Base-by-base conservation (phyloP, 805 yeast genomes). In the Starmerella gropengiesseri region DNA sequence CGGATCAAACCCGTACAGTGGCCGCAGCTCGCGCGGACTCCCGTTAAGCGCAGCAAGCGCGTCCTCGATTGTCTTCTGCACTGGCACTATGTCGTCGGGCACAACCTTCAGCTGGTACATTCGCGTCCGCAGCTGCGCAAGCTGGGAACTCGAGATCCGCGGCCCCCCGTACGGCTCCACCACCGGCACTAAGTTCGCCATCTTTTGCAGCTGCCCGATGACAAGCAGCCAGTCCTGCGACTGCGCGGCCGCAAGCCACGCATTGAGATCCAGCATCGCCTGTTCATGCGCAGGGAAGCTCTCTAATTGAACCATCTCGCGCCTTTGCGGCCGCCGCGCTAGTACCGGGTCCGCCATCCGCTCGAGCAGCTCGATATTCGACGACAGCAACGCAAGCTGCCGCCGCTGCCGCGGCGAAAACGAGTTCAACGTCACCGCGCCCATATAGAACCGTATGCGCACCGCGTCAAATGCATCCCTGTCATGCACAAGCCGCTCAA, bases 61-160 rank as follows among this genome's bases (percentile, higher is more conserved):
- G 17, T 43, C 37, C 13, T 36, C 37, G 27, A 48, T 45, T 5
- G 46, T 43, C 22, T 20, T 20, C 14, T 26, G 27, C 14, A 48
- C 49, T 19, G 28, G 31, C n/a, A 13, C 42, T 11, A 48, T 28
- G 16, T 48, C 52, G 17, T 46, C 48, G 8, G 50, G 49, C 28
- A 48, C 40, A 7, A 46, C 17, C 11, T 7, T 8, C 36, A 46
- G 45, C n/a, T 34, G 5, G 36, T 31, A 42, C 31, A 48, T 36
- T 26, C 17, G 28, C 11, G n/a, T 5, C 34, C 39, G 43, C 11
- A 42, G 31, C 2, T 8, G 7, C 17, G 16, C 16, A 9, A 43
- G 40, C 18, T 17, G 22, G 12, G 27, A 4, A 14, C 37, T 32
- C 12, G 39, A 13, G n/a, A 46, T 31, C 18, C 37, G 16, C 18